Base-by-base conservation (phyloP, 257 asterid species). In the Fraxinus anomala region DNA sequence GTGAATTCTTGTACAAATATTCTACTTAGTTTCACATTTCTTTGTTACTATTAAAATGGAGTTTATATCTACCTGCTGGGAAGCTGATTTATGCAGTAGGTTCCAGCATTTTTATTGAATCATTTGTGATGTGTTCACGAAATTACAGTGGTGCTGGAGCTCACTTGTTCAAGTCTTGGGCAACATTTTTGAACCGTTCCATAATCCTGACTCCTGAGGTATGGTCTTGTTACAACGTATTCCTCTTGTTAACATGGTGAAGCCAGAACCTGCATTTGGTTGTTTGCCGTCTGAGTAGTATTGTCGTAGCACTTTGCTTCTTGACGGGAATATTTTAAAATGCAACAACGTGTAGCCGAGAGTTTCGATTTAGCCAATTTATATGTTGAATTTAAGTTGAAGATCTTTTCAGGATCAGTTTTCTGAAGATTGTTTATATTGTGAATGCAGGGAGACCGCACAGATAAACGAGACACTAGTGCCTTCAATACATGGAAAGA, bases 401-500 rank as follows among this genome's bases (percentile, higher is more conserved):
- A 16, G 42, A 54, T 79, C 65, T 26, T 76, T 72, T 76, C 26
- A 30, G 36, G 73, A 68, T 75, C 30, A 66, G 42, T 61, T 59
- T 72, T 44, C 54, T 56, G 66, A 56, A 56, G 66, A n/a, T 19
- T n/a, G 66, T n/a, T n/a, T 19, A 6, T 56, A n/a, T 9, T 56
- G 33, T 75, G 76, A 77, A 72, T 88, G 77, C 84, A 95, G 98
- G 99, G 99, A 26, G 99, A 95, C 76, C 91, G 97, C 63, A 95
- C 98, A 40, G 97, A 95, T 88, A 93, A 95, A 83, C 89, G 96
- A 85, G 97, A 87, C 83, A 90, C 88, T 36, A 93, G 96, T 75
- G 97, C 98, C 76, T 95, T 93, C 86, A 91, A 88, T 84, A 93
- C 98, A 47, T 95, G 98, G 99, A 93, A 95, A 86, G 99, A 95